Base-by-base conservation (phyloP, 805 yeast species). In the Metschnikowia lunata region DNA sequence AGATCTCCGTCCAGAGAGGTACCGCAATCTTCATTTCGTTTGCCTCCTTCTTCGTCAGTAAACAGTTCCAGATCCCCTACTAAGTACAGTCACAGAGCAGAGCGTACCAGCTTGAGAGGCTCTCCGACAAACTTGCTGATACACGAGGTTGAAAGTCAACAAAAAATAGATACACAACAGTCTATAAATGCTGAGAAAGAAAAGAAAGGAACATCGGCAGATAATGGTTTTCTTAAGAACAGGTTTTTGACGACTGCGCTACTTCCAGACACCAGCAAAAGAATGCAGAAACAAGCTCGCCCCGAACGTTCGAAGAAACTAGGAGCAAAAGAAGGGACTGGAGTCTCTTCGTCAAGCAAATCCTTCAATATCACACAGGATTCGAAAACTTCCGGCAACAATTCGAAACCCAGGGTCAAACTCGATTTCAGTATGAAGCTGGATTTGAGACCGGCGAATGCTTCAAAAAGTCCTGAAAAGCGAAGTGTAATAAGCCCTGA, bases 201-300 rank as follows among this genome's bases (percentile, higher is more conserved):
- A 10, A 48, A 37, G n/a, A 47, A 37, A 23, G 9, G 26, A 1
- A 18, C 36, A 2, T 36, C 46, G 4, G 27, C 47, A 7, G 39
- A 36, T 13, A 39, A 39, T 2, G 39, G 39, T 34, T 35, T 44
- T 8, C 18, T 53, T 12, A 65, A 59, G 47, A 69, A 67, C 45
- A 59, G 60, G 43, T 66, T 69, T 41, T 57, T 68, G 30, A 62
- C 71, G 0, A 66, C 72, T 1, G 61, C 66, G 7, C 54, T 69
- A 18, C 64, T 64, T 23, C 67, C 72, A 10, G 31, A 12, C 11
- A 29, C 3, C 23, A 18, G 4, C 23, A 18, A 18, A 18, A 18
- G 23, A 18, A 18, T 18, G 23, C 23, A 18, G 3, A 18, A 18
- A 18, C 23, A 18, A 18, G 23, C 23, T 18, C 23, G 23, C 23